Evolutionary conservation across 306 rosid genomes (phyloP).

Genomic region (Casuarina cunninghamiana): DNA sequence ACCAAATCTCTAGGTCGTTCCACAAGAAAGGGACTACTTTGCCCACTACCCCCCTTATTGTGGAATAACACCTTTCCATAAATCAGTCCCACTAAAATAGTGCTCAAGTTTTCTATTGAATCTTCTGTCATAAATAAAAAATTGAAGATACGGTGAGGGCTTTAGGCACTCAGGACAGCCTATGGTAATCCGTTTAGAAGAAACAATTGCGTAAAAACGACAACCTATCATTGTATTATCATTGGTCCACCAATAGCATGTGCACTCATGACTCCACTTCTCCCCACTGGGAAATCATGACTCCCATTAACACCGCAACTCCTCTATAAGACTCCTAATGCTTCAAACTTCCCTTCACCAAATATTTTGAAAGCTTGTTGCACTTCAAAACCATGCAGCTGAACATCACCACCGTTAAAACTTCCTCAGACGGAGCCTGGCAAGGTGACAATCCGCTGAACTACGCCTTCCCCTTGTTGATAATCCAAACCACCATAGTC

Average conservation of each 20-base stretch:
- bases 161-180: no score
- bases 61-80: no score
- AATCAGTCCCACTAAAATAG: no score
- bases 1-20: no score
- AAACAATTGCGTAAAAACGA: background rate
- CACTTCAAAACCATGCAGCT: constrained; percentile 23
- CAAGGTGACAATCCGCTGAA: constrained; percentile 79
- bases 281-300: background rate
- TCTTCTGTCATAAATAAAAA: no score
- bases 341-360: background rate
- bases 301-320: background rate
- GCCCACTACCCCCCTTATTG: no score
- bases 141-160: no score
- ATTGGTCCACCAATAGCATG: background rate
- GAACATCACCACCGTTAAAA: constrained; percentile 59
- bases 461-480: constrained; percentile 75
- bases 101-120: no score
- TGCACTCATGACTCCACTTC: background rate
- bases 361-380: no score
- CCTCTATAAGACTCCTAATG: background rate
- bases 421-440: constrained; percentile 72
- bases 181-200: background rate
- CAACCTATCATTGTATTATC: background rate
- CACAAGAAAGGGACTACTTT: no score
- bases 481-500: constrained; percentile 54